Evolutionary conservation across 1,284 basidiomycete genomes (phyloP), one percentile per base, ranked within the genome.

Genomic region (Phellopilus nigrolimitatus): DNA sequence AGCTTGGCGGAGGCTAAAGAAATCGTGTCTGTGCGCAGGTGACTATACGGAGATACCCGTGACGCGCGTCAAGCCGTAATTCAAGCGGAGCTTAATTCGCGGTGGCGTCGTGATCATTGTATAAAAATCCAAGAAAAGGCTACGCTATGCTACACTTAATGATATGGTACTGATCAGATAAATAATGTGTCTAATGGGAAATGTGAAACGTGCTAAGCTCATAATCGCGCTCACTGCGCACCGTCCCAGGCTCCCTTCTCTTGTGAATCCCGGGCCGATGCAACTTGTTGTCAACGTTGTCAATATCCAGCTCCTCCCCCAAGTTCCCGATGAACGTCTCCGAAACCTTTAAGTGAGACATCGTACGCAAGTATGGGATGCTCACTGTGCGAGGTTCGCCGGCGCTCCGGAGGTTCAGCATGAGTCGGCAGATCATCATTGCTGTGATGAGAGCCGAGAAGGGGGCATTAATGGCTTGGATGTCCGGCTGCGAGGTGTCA

Each of bases 361-460:
- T 13, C 8, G 30, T 31, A 25, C 40, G 40, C 12, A 30, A 30
- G n/a, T 39, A 39, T 21, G 8, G 40, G 3, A 24, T 21, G 8
- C 2, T 4, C 12, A 15, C 27, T 21, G n/a, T n/a, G 8, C 15
- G 5, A 8, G 12, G 6, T 2, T 42, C 40, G 10, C 17, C 22
- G 8, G 21, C 21, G 15, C 34, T 36, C 17, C 34, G 33, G 1
- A 47, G 45, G 45, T 47, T 47, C 2, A 47, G 45, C 45, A 47
- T 47, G 21, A 47, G 45, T 8, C 45, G 31, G 33, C 45, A 47
- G 13, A 47, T 47, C 45, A 47, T 47, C 15, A 47, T 25, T 6
- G 31, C 33, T 2, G 45, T 47, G 31, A 47, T 47, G 17, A 47
- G 33, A 8, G 45, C 45, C 19, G 45, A 47, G 19, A 47, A 37